These are phyloP conservation scores for Rosa multiflora DNA, from an alignment of 306 rosid species.

Conservation along the genomic window DNA sequence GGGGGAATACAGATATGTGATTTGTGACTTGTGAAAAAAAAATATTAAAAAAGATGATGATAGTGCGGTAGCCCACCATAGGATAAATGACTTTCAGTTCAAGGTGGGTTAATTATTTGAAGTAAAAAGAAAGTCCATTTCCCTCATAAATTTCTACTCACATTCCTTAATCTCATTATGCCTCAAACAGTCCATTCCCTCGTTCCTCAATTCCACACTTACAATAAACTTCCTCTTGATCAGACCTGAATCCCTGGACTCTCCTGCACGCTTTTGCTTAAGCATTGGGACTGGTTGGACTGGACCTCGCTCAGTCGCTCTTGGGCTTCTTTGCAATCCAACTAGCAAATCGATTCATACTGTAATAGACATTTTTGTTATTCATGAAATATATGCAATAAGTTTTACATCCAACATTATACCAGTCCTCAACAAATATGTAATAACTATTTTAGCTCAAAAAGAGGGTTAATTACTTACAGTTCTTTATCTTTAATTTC, in stretches of 20 bases:
- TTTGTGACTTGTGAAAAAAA: background rate
- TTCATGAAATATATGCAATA: no score
- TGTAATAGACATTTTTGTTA: no score
- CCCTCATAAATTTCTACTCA: background rate
- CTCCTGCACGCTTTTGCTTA: background rate
- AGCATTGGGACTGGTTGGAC: background rate
- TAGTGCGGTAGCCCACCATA: conserved; percentile 47
- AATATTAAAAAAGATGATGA: background rate
- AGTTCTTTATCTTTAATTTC: no score
- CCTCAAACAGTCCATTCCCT: background rate
- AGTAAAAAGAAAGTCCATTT: conserved; percentile 15
- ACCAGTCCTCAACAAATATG: no score
- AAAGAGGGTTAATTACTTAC: no score
- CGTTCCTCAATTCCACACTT: background rate
- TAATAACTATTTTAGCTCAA: no score
- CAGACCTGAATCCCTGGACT: background rate
- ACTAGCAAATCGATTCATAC: background rate
- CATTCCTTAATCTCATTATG: no score
- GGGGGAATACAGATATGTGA: conserved; percentile 31
- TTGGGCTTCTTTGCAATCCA: background rate
- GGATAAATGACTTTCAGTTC: conserved; percentile 15
- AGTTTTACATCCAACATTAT: no score
- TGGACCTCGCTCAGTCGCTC: no score
- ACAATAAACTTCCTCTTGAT: no score
- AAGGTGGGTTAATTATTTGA: conserved; percentile 19